phyloP scores from a whole-genome alignment of 2,329 filamentous ascomycete species.

The Apiospora arundinis region DNA sequence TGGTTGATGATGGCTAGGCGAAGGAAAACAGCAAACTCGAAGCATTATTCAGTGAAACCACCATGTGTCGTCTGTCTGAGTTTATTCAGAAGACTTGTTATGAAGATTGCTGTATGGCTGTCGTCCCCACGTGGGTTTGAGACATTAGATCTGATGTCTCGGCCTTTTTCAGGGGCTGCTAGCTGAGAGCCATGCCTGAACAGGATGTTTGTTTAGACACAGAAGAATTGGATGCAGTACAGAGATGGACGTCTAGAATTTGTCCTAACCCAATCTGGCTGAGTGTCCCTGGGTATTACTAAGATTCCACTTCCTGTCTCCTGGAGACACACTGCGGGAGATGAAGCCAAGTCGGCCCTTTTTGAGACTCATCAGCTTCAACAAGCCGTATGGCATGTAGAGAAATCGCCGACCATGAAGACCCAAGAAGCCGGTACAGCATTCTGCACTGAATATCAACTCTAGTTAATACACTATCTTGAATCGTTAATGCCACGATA shows the following conservation, averaged over 20 bases:
- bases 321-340: neutral
- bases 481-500: neutral
- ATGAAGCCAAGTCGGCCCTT: neutral
- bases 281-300: neutral
- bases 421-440: neutral
- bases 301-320: neutral
- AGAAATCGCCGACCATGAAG: neutral
- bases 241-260: neutral
- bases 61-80: neutral
- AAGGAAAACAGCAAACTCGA: no score
- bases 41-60: neutral
- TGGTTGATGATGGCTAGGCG: no score
- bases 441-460: neutral
- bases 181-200: neutral
- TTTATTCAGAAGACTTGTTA: neutral
- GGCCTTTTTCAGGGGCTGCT: slow-evolving; percentile 4
- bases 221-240: neutral
- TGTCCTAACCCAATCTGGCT: neutral
- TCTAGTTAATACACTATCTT: neutral
- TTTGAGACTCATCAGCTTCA: neutral
- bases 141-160: neutral
- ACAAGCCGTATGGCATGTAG: neutral
- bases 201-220: neutral
- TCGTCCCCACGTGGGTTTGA: neutral
- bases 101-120: neutral